These are phyloP conservation scores for Arthrobotrys sphaeroides DNA, from an alignment of 2,329 filamentous ascomycete genomes.

Conservation along the genomic window DNA sequence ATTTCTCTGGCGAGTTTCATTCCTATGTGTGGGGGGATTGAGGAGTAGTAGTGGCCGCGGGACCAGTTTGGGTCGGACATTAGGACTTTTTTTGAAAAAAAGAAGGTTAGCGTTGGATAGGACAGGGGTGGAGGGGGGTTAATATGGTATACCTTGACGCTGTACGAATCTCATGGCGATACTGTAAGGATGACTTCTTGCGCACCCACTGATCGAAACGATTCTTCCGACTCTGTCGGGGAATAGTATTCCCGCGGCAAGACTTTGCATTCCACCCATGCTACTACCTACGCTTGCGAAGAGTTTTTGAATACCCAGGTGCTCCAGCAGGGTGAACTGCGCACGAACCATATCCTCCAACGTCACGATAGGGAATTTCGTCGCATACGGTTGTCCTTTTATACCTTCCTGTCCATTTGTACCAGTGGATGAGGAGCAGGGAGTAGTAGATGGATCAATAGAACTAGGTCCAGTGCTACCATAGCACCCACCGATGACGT, in stretches of 20 bases:
- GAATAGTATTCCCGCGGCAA: slow-evolving; percentile 85
- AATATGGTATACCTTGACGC: slow-evolving; percentile 70
- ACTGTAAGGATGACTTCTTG: slow-evolving; percentile 93
- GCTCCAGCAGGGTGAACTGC: slow-evolving; percentile 87
- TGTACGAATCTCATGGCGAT: slow-evolving; percentile 99
- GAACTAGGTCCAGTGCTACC: slow-evolving; percentile 91
- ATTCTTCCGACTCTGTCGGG: slow-evolving; percentile 82
- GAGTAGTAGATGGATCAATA: slow-evolving; percentile 76
- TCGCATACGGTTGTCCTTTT: slow-evolving; percentile 77
- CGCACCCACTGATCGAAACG: slow-evolving; percentile 91
- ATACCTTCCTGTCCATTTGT: slow-evolving; percentile 62
- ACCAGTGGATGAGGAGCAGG: no score
- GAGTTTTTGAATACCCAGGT: slow-evolving; percentile 77
- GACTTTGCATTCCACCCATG: slow-evolving; percentile 98
- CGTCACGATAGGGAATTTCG: slow-evolving; percentile 92
- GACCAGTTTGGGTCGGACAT: slow-evolving; percentile 99
- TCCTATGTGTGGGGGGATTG: slow-evolving; percentile 87
- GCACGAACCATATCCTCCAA: slow-evolving; percentile 98
- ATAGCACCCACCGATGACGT: slow-evolving; percentile 94
- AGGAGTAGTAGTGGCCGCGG: slow-evolving; percentile 89
- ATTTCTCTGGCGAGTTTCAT: slow-evolving; percentile 99
- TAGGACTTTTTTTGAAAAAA: slow-evolving; percentile 68
- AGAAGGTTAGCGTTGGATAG: slow-evolving; percentile 14
- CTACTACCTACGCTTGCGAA: slow-evolving; percentile 94
- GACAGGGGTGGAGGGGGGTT: not conserved